phyloP scores from a whole-genome alignment of 805 yeast species.

The Huiozyma naganishii region DNA sequence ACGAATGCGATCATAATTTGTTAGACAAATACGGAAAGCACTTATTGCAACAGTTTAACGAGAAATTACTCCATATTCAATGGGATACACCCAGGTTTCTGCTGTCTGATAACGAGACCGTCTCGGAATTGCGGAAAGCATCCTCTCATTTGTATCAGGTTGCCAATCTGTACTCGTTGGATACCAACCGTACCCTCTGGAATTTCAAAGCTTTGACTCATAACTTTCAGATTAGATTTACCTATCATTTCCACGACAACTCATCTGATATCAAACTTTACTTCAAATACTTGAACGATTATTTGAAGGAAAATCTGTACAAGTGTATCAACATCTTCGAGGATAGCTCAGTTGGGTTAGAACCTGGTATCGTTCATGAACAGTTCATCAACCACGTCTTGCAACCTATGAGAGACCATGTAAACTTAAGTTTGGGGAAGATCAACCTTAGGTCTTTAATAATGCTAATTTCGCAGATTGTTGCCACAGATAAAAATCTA shows the following conservation, averaged over 20 bases:
- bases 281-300: conserved; percentile 37
- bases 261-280: conserved; percentile 42
- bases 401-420: conserved; percentile 36
- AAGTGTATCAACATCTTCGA: conserved; percentile 33
- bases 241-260: conserved; percentile 42
- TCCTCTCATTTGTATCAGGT: conserved; percentile 16
- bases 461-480: conserved; percentile 32
- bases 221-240: conserved; percentile 39
- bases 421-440: conserved; percentile 26
- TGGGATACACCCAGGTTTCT: conserved; percentile 23
- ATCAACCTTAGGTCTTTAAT: conserved; percentile 31
- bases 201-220: conserved; percentile 37
- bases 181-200: conserved; percentile 25
- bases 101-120: conserved; percentile 8
- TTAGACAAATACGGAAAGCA: conserved; percentile 6
- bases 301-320: conserved; percentile 32
- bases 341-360: conserved; percentile 21
- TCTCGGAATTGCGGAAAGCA: conserved; percentile 8
- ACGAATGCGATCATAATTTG: conserved; percentile 8
- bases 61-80: conserved; percentile 14
- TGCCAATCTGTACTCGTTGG: conserved; percentile 8
- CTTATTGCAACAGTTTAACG: conserved; percentile 8
- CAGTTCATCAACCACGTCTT: conserved; percentile 29
- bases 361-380: conserved; percentile 29
- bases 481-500: conserved; percentile 29